These are phyloP conservation scores for Exserohilum turcica DNA, from an alignment of 2,329 filamentous ascomycete genomes.

Conservation along the genomic window DNA sequence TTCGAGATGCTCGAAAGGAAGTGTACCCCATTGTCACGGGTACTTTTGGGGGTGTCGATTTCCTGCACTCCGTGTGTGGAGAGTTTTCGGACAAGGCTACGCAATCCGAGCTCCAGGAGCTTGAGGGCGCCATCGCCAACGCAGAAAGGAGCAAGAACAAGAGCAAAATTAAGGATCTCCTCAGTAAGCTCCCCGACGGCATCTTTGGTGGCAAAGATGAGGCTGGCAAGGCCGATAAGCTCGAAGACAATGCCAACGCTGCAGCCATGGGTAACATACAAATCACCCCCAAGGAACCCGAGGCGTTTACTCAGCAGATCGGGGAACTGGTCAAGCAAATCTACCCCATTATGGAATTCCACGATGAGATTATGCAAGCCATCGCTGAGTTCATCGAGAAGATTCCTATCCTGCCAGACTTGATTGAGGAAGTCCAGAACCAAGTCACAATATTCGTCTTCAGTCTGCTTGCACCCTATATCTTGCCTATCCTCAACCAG, in stretches of 20 bases:
- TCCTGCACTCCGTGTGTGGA: slow-evolving; percentile 83
- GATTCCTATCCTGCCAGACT: slow-evolving; percentile 81
- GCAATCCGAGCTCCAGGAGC: slow-evolving; percentile 86
- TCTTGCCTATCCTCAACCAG: slow-evolving; percentile 83
- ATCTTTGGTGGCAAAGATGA: slow-evolving; percentile 78
- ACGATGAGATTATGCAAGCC: slow-evolving; percentile 82
- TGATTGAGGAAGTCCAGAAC: slow-evolving; percentile 85
- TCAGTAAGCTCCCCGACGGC: slow-evolving; percentile 80
- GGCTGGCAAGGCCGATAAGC: slow-evolving; percentile 75
- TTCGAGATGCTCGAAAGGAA: slow-evolving; percentile 66
- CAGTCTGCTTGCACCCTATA: slow-evolving; percentile 84
- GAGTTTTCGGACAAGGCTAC: slow-evolving; percentile 85
- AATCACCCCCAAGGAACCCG: slow-evolving; percentile 78
- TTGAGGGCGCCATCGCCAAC: slow-evolving; percentile 78
- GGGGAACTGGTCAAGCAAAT: slow-evolving; percentile 76
- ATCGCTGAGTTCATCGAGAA: slow-evolving; percentile 81
- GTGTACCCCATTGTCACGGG: slow-evolving; percentile 88
- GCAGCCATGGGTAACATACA: slow-evolving; percentile 76
- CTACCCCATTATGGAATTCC: slow-evolving; percentile 88
- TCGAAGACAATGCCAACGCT: slow-evolving; percentile 74
- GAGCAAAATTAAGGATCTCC: slow-evolving; percentile 76
- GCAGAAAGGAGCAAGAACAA: slow-evolving; percentile 68
- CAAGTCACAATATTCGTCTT: slow-evolving; percentile 90
- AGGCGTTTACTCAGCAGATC: slow-evolving; percentile 81
- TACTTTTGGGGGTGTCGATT: slow-evolving; percentile 93